Percentiles rank a stretch among this genome's conserved stretches.
These are phyloP conservation scores for Diaporthe ilicicola DNA, from an alignment of 2,329 filamentous ascomycete species.

Conservation along the genomic window DNA sequence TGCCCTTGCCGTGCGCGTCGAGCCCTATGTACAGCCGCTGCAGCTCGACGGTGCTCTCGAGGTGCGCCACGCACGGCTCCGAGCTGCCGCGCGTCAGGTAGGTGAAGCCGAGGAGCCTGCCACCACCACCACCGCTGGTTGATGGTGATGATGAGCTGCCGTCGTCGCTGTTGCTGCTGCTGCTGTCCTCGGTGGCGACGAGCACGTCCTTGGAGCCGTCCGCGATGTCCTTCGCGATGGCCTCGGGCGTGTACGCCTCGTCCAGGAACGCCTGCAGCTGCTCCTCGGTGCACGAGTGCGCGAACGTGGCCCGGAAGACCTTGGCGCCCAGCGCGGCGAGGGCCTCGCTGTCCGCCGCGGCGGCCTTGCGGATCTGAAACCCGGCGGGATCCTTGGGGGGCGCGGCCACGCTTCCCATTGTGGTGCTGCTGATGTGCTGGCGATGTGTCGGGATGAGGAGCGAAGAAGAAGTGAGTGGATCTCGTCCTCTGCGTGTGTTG, in stretches of 20 bases:
- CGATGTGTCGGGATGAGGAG: neutral
- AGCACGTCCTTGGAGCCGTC: slow-evolving; percentile 33
- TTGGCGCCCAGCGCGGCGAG: slow-evolving; percentile 46
- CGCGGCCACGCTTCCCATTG: slow-evolving; percentile 1
- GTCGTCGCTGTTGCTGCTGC: slow-evolving; percentile 30
- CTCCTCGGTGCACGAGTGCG: slow-evolving; percentile 48
- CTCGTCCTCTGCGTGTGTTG: neutral
- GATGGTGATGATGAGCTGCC: slow-evolving; percentile 21
- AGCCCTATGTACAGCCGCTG: slow-evolving; percentile 53
- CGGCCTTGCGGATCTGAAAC: slow-evolving; percentile 39
- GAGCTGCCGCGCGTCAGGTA: slow-evolving; percentile 46
- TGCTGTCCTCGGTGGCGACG: slow-evolving; percentile 41
- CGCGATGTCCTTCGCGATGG: slow-evolving; percentile 35
- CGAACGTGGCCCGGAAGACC: slow-evolving; percentile 51
- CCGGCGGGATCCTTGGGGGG: neutral
- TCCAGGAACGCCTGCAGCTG: slow-evolving; percentile 50
- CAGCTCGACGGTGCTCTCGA: slow-evolving; percentile 47
- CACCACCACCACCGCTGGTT: slow-evolving; percentile 33
- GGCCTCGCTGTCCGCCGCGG: slow-evolving; percentile 38
- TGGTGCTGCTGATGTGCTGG: neutral
- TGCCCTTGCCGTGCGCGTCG: slow-evolving; percentile 46
- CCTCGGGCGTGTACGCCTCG: slow-evolving; percentile 44
- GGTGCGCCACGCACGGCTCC: slow-evolving; percentile 48
- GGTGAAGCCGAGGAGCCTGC: slow-evolving; percentile 49
- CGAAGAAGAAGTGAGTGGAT: too few species aligned